phyloP scores from a whole-genome alignment of 306 rosid species.

The Acacia acuminata region DNA sequence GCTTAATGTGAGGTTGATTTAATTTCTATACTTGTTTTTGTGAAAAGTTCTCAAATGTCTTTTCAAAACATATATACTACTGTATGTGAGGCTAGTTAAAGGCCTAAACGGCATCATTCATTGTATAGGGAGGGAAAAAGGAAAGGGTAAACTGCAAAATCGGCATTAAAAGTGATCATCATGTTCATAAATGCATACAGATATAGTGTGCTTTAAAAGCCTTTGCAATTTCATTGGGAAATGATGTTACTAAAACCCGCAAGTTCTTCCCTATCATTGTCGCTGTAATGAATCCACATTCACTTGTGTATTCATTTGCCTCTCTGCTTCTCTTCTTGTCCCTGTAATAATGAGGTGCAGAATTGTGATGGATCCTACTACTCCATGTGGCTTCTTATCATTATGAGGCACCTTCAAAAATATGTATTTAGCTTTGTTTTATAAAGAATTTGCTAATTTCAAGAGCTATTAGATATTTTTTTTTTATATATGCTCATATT shows the following conservation, averaged over 20 bases:
- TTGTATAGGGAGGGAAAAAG: background rate
- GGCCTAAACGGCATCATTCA: background rate
- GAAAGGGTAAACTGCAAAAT: constrained; percentile 14
- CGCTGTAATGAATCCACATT: too few species aligned
- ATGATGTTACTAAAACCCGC: constrained; percentile 19
- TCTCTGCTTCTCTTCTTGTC: background rate
- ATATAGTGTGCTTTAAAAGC: constrained; percentile 16
- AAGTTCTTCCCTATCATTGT: constrained; percentile 31
- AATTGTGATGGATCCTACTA: too few species aligned
- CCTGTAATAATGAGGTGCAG: too few species aligned
- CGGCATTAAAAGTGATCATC: constrained; percentile 43
- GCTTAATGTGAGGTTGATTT: too few species aligned
- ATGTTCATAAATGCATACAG: constrained; percentile 6
- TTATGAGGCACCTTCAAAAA: too few species aligned
- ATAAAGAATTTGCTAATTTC: too few species aligned
- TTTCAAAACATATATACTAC: background rate
- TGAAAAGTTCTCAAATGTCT: background rate
- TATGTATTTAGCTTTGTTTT: too few species aligned
- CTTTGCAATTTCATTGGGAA: constrained; percentile 21
- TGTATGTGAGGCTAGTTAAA: background rate
- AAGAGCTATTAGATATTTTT: too few species aligned
- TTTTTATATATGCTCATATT: too few species aligned
- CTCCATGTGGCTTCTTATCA: too few species aligned
- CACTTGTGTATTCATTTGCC: constrained; percentile 17
- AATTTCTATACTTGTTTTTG: background rate